Percentiles rank a stretch among this genome's conserved stretches.
Evolutionary conservation across 495 filamentous ascomycete genomes (phyloP).

Genomic region (Apiosordaria backusii): DNA sequence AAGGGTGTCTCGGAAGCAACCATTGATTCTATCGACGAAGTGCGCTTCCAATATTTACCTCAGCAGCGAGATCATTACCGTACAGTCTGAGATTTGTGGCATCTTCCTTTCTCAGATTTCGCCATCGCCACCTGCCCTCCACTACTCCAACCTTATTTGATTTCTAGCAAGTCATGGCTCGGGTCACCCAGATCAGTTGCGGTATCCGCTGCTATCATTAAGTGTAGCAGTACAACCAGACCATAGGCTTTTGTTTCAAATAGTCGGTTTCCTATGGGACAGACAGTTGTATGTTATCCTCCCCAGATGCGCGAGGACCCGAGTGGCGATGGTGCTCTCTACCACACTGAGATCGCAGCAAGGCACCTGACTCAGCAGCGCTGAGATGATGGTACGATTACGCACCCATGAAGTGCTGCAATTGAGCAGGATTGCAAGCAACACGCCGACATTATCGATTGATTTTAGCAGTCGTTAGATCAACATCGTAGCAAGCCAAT

Average conservation of each 20-base stretch:
- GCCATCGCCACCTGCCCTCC: not conserved
- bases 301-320: not conserved
- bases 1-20: not conserved
- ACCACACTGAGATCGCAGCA: not conserved
- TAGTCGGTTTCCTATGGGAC: constrained; percentile 10
- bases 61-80: not conserved
- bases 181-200: not conserved
- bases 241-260: not conserved
- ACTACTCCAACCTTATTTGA: not conserved
- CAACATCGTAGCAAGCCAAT: constrained; percentile 10
- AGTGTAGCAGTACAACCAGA: constrained; percentile 6
- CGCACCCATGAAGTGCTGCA: constrained; percentile 12
- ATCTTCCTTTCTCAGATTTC: not conserved
- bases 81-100: not conserved
- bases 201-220: not conserved
- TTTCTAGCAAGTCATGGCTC: too few relatives aligned
- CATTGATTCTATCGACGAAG: not conserved
- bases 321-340: not conserved
- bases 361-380: not conserved
- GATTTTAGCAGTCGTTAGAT: constrained; percentile 1
- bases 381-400: constrained; percentile 11
- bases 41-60: not conserved
- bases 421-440: not conserved
- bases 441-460: constrained; percentile 3
- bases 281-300: constrained; percentile 8